Evolutionary conservation across 805 yeast species (phyloP).

Genomic region (Wickerhamomyces ciferrii): DNA sequence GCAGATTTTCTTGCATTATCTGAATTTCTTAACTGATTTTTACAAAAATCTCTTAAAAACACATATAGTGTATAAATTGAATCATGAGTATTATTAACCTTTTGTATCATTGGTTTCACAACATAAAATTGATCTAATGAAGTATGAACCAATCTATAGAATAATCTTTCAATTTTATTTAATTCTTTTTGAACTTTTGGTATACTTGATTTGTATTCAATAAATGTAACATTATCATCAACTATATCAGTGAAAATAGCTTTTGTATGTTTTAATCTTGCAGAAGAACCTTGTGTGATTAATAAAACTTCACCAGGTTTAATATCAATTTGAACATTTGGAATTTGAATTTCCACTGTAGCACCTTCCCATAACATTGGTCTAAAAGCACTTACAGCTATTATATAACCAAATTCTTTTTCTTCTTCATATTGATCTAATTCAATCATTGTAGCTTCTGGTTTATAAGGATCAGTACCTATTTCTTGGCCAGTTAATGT

Average conservation of each 20-base stretch:
- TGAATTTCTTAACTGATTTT: slow-evolving; percentile 58
- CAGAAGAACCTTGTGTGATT: slow-evolving; percentile 65
- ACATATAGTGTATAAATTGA: slow-evolving; percentile 68
- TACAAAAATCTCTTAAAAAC: slow-evolving; percentile 78
- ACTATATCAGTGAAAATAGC: slow-evolving; percentile 52
- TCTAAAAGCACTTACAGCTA: slow-evolving; percentile 73
- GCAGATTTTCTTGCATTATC: slow-evolving; percentile 64
- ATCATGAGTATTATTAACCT: slow-evolving; percentile 65
- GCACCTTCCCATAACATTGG: slow-evolving; percentile 92
- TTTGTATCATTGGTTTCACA: slow-evolving; percentile 47
- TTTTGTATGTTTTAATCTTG: slow-evolving; percentile 48
- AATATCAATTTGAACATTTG: slow-evolving; percentile 39
- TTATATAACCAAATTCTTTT: slow-evolving; percentile 48
- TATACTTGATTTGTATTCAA: slow-evolving; percentile 66
- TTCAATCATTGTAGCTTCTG: slow-evolving; percentile 13
- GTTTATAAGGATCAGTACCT: slow-evolving; percentile 42
- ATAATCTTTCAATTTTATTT: slow-evolving; percentile 55
- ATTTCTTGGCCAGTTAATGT: slow-evolving; percentile 41
- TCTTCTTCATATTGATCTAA: slow-evolving; percentile 24
- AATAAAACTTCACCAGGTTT: slow-evolving; percentile 63
- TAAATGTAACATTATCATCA: slow-evolving; percentile 47
- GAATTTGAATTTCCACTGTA: slow-evolving; percentile 50
- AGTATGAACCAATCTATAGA: slow-evolving; percentile 61
- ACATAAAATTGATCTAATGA: slow-evolving; percentile 57
- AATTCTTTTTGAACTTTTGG: slow-evolving; percentile 71